Evolutionary conservation across 495 filamentous ascomycete species (phyloP).

Genomic region (Cercophora sp.): DNA sequence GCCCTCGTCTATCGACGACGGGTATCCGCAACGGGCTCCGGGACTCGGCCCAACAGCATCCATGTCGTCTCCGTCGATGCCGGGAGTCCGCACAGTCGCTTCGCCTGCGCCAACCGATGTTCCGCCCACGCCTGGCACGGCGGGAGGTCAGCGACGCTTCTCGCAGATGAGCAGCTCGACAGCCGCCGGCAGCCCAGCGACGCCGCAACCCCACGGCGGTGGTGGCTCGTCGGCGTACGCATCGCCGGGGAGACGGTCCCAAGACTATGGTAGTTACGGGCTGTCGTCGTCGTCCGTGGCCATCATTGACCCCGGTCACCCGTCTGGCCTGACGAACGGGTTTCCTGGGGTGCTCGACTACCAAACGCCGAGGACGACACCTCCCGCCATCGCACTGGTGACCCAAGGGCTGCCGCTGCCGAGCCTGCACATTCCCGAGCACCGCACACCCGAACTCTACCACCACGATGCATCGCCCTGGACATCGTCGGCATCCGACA

Average conservation of each 20-base stretch:
- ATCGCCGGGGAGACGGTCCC: conserved; percentile 1
- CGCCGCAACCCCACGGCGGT: conserved; percentile 4
- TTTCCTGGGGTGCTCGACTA: conserved; percentile 9
- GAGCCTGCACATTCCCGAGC: conserved; percentile 17
- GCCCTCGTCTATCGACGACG: conserved; percentile 4
- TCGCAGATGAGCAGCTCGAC: conserved; percentile 7
- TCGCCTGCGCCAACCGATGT: conserved; percentile 1
- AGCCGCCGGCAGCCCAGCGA: not conserved
- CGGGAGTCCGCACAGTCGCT: not conserved
- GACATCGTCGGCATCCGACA: conserved; percentile 47
- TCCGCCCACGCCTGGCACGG: conserved; percentile 10
- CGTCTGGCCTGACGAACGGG: conserved; percentile 3
- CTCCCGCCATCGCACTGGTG: conserved; percentile 15
- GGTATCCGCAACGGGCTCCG: conserved; percentile 3
- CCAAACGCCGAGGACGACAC: conserved; percentile 16
- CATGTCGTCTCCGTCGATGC: conserved; percentile 10
- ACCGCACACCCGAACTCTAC: conserved; percentile 21
- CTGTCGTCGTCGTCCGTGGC: conserved; percentile 13
- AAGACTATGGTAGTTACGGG: conserved; percentile 13
- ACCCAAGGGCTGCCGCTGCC: conserved; percentile 17
- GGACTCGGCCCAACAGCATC: not conserved
- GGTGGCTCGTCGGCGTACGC: conserved; percentile 1
- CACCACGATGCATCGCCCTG: conserved; percentile 42
- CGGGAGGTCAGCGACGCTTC: conserved; percentile 13
- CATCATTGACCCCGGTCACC: conserved; percentile 13